Evolutionary conservation across 2,329 filamentous ascomycete species (phyloP), one percentile per base, ranked within the genome.

Genomic region (Blumeria hordei): DNA sequence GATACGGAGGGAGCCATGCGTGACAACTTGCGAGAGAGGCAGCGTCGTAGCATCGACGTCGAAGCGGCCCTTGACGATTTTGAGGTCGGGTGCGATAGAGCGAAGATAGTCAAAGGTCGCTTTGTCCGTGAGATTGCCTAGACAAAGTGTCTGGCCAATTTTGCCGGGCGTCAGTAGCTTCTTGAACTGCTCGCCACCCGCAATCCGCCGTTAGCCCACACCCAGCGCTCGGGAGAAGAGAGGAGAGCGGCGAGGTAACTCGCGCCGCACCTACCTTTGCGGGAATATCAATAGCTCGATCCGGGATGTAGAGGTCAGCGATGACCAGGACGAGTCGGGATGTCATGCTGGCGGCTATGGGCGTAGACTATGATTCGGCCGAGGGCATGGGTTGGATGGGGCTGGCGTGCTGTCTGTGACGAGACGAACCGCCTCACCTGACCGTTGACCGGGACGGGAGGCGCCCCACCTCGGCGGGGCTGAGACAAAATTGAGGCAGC

Each of bases 281-380:
- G 57, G 88, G 88, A 64, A 94, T 88, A 68, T 94, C 88, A 60
- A 92, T 80, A 63, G 87, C 88, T 67, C 88, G 77, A 69, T 94
- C 88, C 63, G 88, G 88, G 70, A 94, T 94, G 72, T 94, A 88
- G 55, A 94, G 78, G 72, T 94, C 88, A 68, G 87, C 87, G 62
- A 94, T 86, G 66, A 92, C 86, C 66, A 94, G 78, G 66, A 94
- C 88, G 62, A 94, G 76, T 70, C 90, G 86, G 60, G 87, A 86
- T 72, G 90, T 87, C 74, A 79, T 83, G 63, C 56, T 59, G 53
- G 16, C 57, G 43, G 47, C 34, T 53, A 35, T 16, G 45, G 18
- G 18, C 12, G 18, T 8, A 49, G 21, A 28, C 21, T 28, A 28
- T 28, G 21, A 28, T 28, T 28, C 21, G 21, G 21, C 21, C 21